Evolutionary conservation across 2,329 filamentous ascomycete genomes (phyloP), one percentile per base, ranked within the genome.

Genomic region (Fusarium humuli): DNA sequence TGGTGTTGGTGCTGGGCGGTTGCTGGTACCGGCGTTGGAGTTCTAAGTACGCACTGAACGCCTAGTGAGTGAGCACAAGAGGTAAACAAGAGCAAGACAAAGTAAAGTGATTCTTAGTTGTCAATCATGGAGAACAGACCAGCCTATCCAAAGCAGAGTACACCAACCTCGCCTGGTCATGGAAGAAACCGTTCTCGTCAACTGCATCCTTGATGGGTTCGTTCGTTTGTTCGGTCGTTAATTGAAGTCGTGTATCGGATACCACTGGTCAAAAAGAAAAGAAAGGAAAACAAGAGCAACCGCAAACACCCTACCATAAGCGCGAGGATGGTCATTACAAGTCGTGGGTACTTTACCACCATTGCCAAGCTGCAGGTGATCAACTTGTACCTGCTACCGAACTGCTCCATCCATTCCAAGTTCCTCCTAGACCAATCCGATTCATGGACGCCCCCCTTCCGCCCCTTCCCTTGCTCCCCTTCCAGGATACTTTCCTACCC

Each of bases 401-500:
- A 22, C 50, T 61, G 44, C 30, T 47, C 46, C 57, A 48, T 67
- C 16, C 48, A 66, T 65, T 65, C 61, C 61, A 34, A 48, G 42
- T 27, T 56, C 18, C 37, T 57, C 46, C 46, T 22, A 53, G 41
- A 29, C 49, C 49, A 53, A 49, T 37, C 59, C 65, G 58, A 69
- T 59, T 47, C 58, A 44, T 65, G 18, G 59, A 68, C 65, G 18
- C 66, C 66, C 65, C 61, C 60, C 65, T 25, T 48, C 61, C 41
- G 42, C 53, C 53, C 54, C 40, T 49, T 56, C 42, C 65, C 47
- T 47, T 69, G 42, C 60, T 67, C 63, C 58, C 59, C 67, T 71
- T 60, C 68, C 53, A 69, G 60, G 62, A 66, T 67, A 30, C 53
- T 49, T 57, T 47, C 68, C 50, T 70, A 70, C 61, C 67, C 61